These are phyloP conservation scores for Fusarium sp. DNA, from an alignment of 2,329 filamentous ascomycete genomes.

Conservation along the genomic window DNA sequence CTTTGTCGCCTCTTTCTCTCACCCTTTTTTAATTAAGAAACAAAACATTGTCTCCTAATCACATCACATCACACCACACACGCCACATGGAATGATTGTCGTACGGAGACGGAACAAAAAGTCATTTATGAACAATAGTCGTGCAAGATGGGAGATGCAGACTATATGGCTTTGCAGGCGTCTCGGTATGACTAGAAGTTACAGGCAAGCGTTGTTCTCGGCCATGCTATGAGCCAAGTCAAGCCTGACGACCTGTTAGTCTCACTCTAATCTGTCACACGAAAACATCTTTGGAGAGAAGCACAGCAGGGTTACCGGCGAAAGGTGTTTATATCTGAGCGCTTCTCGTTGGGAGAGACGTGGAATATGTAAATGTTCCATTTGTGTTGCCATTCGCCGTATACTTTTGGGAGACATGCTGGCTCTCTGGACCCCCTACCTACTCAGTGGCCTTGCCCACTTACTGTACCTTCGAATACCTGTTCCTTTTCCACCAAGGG, in stretches of 20 bases:
- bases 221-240: conserved; percentile 15
- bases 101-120: conserved; percentile 49
- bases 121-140: conserved; percentile 53
- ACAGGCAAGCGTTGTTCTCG: conserved; percentile 28
- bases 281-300: conserved; percentile 36
- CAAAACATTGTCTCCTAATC: conserved; percentile 52
- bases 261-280: conserved; percentile 31
- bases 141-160: conserved; percentile 49
- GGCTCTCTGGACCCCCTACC: conserved; percentile 11
- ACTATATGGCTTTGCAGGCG: conserved; percentile 46
- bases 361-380: conserved; percentile 39
- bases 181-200: conserved; percentile 33
- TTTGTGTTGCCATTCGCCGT: conserved; percentile 46
- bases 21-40: conserved; percentile 54
- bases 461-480: conserved; percentile 46
- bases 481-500: conserved; percentile 38
- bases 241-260: conserved; percentile 13
- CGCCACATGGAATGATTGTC: conserved; percentile 50
- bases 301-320: conserved; percentile 37
- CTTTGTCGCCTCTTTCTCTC: conserved; percentile 53
- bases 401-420: conserved; percentile 44
- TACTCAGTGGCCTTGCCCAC: conserved; percentile 41
- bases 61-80: conserved; percentile 42
- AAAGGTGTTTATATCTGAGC: conserved; percentile 31
- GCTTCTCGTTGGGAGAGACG: conserved; percentile 28